These are phyloP conservation scores for Telfairia occidentalis DNA, from an alignment of 331 rosid genomes.

Conservation along the genomic window DNA sequence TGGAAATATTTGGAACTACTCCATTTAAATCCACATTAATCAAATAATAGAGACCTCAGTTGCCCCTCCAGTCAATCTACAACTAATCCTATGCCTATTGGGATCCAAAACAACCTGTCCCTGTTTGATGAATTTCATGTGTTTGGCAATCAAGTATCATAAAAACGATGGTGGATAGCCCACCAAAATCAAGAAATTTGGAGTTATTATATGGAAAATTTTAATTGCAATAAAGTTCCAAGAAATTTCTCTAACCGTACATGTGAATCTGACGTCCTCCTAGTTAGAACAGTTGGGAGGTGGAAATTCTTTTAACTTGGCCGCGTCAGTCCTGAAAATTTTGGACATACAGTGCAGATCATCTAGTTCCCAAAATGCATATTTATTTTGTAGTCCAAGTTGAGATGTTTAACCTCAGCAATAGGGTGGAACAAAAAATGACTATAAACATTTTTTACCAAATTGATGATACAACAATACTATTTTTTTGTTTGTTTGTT, in stretches of 20 bases:
- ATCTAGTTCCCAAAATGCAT: neutral
- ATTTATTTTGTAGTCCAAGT: slow-evolving; percentile 21
- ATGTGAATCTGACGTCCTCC: neutral
- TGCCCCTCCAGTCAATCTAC: neutral
- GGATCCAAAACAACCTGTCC: neutral
- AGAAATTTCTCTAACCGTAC: slow-evolving; percentile 5
- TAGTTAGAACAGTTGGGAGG: neutral
- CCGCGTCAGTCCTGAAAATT: neutral
- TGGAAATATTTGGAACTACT: no score
- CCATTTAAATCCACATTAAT: no score
- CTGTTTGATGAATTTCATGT: neutral
- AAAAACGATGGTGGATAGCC: neutral
- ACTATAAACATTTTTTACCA: slow-evolving; percentile 6
- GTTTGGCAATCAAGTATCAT: neutral
- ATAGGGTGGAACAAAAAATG: slow-evolving; percentile 18
- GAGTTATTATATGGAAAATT: neutral
- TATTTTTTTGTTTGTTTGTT: slow-evolving; percentile 13
- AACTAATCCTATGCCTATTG: neutral
- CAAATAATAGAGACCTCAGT: neutral
- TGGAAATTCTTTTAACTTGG: neutral
- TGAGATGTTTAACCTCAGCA: slow-evolving; percentile 26
- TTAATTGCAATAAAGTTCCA: neutral
- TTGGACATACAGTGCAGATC: neutral
- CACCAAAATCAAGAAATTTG: neutral
- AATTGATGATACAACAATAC: slow-evolving; percentile 39